Evolutionary conservation across 257 asterid genomes (phyloP).

Genomic region (Salvia miltiorrhiza): DNA sequence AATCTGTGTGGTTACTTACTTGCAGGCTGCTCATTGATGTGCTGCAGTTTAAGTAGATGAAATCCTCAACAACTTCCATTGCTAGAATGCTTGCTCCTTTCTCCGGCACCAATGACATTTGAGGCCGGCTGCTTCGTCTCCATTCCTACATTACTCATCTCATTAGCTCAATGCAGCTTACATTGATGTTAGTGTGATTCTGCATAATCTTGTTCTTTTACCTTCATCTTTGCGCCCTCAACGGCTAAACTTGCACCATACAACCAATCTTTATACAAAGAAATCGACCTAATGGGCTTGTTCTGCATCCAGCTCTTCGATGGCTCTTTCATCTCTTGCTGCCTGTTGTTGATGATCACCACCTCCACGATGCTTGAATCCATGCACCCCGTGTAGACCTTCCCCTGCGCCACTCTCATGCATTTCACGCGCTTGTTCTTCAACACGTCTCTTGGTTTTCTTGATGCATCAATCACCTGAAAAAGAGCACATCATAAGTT

Average conservation of each 20-base stretch:
- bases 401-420: constrained; percentile 55
- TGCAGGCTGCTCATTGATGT: constrained; percentile 70
- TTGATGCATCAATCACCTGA: constrained; percentile 50
- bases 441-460: constrained; percentile 55
- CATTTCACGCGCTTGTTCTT: constrained; percentile 70
- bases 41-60: constrained; percentile 62
- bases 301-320: constrained; percentile 71
- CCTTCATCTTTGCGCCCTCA: constrained; percentile 82
- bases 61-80: constrained; percentile 95
- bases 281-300: constrained; percentile 69
- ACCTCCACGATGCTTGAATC: constrained; percentile 88
- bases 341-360: constrained; percentile 51
- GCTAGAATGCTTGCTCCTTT: constrained; percentile 63
- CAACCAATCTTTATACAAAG: constrained; percentile 72
- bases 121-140: constrained; percentile 63
- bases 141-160: constrained; percentile 64
- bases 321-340: constrained; percentile 72
- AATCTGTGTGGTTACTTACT: constrained; percentile 49
- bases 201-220: constrained; percentile 1
- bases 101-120: constrained; percentile 53
- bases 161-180: background rate
- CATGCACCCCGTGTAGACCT: constrained; percentile 70
- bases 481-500: background rate
- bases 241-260: constrained; percentile 53
- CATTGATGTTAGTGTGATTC: background rate